phyloP scores from a whole-genome alignment of 352 stramenopile genomes.

The Pythium diclinum region DNA sequence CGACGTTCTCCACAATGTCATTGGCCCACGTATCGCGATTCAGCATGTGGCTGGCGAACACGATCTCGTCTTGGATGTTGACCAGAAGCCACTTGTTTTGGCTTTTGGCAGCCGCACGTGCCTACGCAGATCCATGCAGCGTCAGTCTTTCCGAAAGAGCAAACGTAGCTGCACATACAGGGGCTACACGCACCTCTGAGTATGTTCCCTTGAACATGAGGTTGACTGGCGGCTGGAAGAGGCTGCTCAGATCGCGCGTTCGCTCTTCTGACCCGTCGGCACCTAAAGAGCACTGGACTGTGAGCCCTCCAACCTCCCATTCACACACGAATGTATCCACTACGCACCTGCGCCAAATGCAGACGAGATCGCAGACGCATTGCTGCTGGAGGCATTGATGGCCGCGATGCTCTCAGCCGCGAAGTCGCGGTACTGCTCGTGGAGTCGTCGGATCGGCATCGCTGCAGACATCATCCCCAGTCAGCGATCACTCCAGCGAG shows the following conservation, averaged over 20 bases:
- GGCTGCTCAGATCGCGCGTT: conserved; percentile 50
- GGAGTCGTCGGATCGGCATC: conserved; percentile 56
- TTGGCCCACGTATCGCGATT: conserved; percentile 96
- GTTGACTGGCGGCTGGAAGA: conserved; percentile 72
- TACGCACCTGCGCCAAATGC: conserved; percentile 8
- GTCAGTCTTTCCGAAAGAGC: conserved; percentile 1
- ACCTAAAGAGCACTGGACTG: background rate
- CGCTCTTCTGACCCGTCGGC: conserved; percentile 21
- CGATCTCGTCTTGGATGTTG: conserved; percentile 93
- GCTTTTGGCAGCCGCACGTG: conserved; percentile 76
- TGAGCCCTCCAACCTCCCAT: background rate
- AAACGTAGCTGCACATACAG: conserved; percentile 5
- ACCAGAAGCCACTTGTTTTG: conserved; percentile 92
- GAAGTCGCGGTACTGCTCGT: conserved; percentile 78
- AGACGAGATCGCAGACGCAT: conserved; percentile 28
- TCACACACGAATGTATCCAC: background rate
- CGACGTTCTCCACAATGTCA: conserved; percentile 93
- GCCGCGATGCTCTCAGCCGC: conserved; percentile 76
- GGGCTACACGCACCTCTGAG: conserved; percentile 40
- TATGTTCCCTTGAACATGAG: conserved; percentile 84
- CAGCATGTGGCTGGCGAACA: conserved; percentile 94
- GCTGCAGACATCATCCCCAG: conserved; percentile 14
- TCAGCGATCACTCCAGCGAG: background rate
- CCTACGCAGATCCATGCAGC: conserved; percentile 23
- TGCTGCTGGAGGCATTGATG: conserved; percentile 40